phyloP scores from a whole-genome alignment of 352 stramenopile genomes.

The Thalassiosira mediterranea region DNA sequence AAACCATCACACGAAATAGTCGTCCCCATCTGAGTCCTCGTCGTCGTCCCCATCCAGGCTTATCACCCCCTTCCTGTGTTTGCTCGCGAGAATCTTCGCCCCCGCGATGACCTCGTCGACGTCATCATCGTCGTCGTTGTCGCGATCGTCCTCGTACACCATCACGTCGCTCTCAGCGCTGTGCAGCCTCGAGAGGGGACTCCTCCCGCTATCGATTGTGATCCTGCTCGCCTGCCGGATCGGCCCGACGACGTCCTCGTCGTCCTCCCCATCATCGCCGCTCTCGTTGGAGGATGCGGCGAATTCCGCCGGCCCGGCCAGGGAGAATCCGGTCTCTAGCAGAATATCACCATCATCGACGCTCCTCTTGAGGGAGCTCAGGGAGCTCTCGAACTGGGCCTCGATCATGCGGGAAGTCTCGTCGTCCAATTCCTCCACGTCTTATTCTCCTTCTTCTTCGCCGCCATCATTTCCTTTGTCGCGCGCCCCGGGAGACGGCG shows the following conservation, averaged over 20 bases:
- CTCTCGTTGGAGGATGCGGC: not conserved
- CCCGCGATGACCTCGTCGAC: not conserved
- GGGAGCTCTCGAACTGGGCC: not conserved
- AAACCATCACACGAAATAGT: conserved; percentile 11
- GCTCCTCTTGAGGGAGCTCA: too few relatives aligned
- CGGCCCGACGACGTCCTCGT: not conserved
- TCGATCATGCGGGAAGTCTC: not conserved
- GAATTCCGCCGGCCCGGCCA: too few relatives aligned
- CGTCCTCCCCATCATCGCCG: conserved; percentile 3
- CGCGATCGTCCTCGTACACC: not conserved
- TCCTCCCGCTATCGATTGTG: conserved; percentile 13
- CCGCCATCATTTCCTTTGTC: not conserved
- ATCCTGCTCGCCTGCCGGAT: not conserved
- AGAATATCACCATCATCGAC: not conserved
- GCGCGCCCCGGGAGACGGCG: not conserved
- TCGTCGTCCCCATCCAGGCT: conserved; percentile 1
- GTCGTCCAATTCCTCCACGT: not conserved
- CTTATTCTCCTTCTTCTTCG: too few relatives aligned
- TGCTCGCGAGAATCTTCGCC: not conserved
- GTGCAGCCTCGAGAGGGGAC: conserved; percentile 10
- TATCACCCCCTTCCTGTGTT: not conserved
- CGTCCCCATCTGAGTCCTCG: conserved; percentile 22
- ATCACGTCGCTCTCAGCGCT: not conserved
- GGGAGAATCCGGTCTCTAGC: not conserved
- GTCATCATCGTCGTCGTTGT: not conserved